A percentile compares a stretch with the other conserved stretches of the same genome.
phyloP scores from a whole-genome alignment of 2,329 filamentous ascomycete species.

The Aspergillus carbonarius region DNA sequence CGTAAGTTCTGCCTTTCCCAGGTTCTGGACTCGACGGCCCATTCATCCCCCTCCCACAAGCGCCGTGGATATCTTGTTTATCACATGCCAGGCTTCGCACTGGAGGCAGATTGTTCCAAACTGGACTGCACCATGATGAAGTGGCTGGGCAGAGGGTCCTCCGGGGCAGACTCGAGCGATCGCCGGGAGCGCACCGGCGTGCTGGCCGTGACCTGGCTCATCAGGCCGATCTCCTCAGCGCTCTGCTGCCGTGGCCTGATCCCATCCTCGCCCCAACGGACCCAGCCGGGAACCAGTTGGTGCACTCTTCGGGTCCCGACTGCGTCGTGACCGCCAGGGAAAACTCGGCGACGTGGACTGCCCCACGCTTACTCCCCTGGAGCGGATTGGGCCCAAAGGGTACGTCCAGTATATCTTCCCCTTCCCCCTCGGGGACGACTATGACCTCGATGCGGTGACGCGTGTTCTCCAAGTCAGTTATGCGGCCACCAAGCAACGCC shows the following conservation, averaged over 20 bases:
- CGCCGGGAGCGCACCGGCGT: neutral
- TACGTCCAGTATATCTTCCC: conserved; percentile 39
- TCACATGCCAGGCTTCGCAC: neutral
- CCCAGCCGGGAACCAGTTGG: too few species aligned
- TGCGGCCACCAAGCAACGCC: conserved; percentile 27
- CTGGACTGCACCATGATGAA: neutral
- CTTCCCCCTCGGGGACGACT: conserved; percentile 33
- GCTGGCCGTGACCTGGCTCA: neutral
- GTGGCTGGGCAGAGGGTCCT: neutral
- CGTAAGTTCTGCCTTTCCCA: too few species aligned
- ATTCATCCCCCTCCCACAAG: neutral
- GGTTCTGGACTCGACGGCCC: too few species aligned
- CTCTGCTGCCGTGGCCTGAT: too few species aligned
- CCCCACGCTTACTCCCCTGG: conserved; percentile 26
- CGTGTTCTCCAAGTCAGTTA: conserved; percentile 30
- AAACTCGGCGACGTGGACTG: neutral
- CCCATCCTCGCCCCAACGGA: neutral
- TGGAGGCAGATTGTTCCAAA: neutral
- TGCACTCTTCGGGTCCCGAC: too few species aligned
- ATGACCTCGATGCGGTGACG: conserved; percentile 28
- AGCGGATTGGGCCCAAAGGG: conserved; percentile 38
- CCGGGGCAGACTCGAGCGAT: neutral
- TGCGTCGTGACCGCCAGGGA: neutral
- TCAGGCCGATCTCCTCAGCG: neutral
- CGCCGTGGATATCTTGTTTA: neutral